Evolutionary conservation across 2,329 filamentous ascomycete genomes (phyloP).

Genomic region (Seiridium unicorne): DNA sequence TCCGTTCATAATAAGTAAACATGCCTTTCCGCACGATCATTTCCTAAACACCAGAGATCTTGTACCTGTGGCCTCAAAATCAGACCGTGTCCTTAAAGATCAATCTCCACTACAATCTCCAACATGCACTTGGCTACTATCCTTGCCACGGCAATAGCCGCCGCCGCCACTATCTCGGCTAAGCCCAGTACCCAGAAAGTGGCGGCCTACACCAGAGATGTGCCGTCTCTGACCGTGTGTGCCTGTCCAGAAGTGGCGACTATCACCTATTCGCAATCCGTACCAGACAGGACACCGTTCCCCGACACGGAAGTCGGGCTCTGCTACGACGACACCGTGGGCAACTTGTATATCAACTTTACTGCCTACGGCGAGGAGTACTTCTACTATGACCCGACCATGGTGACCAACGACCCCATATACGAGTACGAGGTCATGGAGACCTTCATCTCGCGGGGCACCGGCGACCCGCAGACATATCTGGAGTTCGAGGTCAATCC

Average conservation of each 20-base stretch:
- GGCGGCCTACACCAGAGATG: not conserved
- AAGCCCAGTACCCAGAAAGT: not conserved
- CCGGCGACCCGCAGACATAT: conserved; percentile 45
- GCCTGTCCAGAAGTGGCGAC: not conserved
- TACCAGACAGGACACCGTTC: conserved; percentile 25
- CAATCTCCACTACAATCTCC: not conserved
- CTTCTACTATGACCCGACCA: conserved; percentile 42
- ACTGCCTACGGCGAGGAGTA: conserved; percentile 43
- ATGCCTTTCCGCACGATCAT: no score
- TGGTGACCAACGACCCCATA: conserved; percentile 44
- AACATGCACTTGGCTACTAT: not conserved
- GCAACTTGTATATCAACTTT: conserved; percentile 38
- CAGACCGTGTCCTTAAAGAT: not conserved
- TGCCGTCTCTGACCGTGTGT: not conserved
- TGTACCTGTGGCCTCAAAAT: no score
- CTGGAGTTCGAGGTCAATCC: conserved; percentile 51
- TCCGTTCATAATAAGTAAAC: no score
- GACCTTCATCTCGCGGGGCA: conserved; percentile 44
- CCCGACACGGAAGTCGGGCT: conserved; percentile 43
- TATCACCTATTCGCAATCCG: not conserved
- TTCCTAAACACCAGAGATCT: no score
- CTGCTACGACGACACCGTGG: conserved; percentile 40
- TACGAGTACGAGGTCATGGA: conserved; percentile 52
- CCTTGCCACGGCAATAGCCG: not conserved
- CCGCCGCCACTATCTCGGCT: not conserved